Conservation (phyloP, 2,329 filamentous ascomycete species). For the Cytospora piceae region DNA sequence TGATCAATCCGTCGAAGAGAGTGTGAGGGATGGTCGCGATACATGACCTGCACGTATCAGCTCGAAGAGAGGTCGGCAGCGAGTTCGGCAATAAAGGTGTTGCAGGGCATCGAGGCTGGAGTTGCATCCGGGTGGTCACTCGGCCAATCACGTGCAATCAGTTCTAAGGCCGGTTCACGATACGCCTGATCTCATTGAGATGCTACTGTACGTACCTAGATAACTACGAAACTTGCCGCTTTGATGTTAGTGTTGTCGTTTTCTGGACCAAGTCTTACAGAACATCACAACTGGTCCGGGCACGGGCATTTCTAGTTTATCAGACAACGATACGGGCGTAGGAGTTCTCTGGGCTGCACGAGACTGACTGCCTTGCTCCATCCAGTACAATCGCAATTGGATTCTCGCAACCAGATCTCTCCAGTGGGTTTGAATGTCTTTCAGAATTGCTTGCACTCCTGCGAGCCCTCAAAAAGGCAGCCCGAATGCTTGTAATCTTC, state of each 20-base stretch:
- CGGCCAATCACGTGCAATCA: slow-evolving; percentile 18
- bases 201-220: neutral
- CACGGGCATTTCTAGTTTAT: neutral
- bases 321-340: neutral
- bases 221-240: neutral
- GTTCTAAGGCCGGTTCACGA: neutral
- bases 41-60: slow-evolving; percentile 7
- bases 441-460: neutral
- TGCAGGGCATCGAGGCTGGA: slow-evolving; percentile 1
- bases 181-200: neutral
- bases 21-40: neutral
- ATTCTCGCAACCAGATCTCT: neutral
- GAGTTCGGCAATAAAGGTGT: slow-evolving; percentile 25
- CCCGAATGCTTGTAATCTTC: neutral
- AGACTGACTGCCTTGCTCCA: neutral
- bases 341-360: neutral
- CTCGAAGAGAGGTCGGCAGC: slow-evolving; percentile 23
- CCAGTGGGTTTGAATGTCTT: neutral
- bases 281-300: neutral
- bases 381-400: neutral
- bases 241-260: neutral
- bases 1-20: slow-evolving; percentile 10
- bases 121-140: neutral
- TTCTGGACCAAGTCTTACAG: neutral
- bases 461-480: neutral